Percentiles rank a stretch among this genome's conserved stretches.
These are phyloP conservation scores for Suillus tomentosus DNA, from an alignment of 768 basidiomycete genomes.

Conservation along the genomic window DNA sequence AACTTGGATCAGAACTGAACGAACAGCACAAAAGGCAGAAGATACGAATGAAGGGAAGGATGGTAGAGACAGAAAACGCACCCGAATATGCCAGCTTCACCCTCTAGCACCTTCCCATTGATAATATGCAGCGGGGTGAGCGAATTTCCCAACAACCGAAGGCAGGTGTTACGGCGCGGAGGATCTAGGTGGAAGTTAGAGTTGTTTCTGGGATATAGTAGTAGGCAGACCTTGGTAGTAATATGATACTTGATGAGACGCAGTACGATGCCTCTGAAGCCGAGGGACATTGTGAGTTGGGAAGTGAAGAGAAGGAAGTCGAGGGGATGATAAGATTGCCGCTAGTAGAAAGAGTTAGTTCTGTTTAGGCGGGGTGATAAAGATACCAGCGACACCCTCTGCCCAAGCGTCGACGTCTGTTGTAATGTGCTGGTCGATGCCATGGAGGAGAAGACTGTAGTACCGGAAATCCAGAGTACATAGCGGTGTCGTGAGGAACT, in stretches of 20 bases:
- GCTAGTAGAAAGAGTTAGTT: constrained; percentile 39
- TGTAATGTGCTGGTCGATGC: constrained; percentile 90
- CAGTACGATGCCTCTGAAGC: too few relatives aligned
- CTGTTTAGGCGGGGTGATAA: not conserved
- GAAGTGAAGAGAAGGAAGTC: constrained; percentile 55
- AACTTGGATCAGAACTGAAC: not conserved
- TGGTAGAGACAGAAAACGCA: not conserved
- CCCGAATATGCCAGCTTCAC: constrained; percentile 64
- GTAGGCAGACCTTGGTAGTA: constrained; percentile 54
- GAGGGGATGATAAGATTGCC: constrained; percentile 74
- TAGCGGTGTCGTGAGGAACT: too few relatives aligned
- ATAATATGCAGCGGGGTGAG: constrained; percentile 36
- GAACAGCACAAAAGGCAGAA: too few relatives aligned
- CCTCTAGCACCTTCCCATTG: constrained; percentile 74
- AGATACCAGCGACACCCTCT: constrained; percentile 80
- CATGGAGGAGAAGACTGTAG: constrained; percentile 64
- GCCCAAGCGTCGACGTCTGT: constrained; percentile 90
- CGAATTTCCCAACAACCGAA: constrained; percentile 57
- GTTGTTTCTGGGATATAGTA: too few relatives aligned
- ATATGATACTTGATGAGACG: constrained; percentile 64
- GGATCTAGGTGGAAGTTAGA: too few relatives aligned
- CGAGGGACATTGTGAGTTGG: constrained; percentile 66
- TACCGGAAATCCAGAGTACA: constrained; percentile 54
- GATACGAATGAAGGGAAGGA: not conserved
- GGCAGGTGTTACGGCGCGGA: constrained; percentile 54